Evolutionary conservation across 495 filamentous ascomycete genomes (phyloP).

Genomic region (Xylaria palmicola): DNA sequence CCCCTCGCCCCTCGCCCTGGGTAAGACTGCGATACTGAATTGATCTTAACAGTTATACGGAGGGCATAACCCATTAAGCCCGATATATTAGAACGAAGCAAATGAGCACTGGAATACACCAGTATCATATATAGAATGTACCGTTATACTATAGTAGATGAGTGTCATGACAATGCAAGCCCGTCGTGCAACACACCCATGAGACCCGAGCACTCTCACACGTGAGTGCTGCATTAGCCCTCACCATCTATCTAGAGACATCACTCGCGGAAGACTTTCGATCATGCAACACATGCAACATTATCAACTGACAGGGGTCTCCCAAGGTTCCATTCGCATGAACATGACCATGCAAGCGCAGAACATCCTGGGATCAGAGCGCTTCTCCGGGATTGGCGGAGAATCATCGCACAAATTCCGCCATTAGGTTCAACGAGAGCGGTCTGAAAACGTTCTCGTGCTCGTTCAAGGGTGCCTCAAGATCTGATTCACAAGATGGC

Average conservation of each 20-base stretch:
- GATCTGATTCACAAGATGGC: neutral
- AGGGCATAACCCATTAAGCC: too few species aligned
- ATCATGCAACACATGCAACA: conserved; percentile 7
- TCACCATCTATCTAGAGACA: neutral
- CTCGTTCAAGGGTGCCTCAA: neutral
- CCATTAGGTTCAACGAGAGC: neutral
- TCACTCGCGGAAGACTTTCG: neutral
- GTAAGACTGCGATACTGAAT: too few species aligned
- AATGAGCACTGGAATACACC: too few species aligned
- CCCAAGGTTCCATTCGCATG: neutral
- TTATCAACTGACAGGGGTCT: neutral
- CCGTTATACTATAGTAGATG: neutral
- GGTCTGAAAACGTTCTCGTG: neutral
- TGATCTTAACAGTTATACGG: too few species aligned
- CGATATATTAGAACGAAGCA: too few species aligned
- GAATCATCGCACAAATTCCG: neutral
- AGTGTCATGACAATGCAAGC: neutral
- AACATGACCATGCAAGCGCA: neutral
- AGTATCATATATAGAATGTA: neutral
- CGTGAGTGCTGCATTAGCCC: neutral
- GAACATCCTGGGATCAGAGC: neutral
- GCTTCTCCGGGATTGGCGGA: neutral
- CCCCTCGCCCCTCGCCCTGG: too few species aligned
- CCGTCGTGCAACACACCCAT: neutral
- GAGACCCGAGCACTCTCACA: neutral